These are phyloP conservation scores for Pichia sp. DNA, from an alignment of 1,139 yeast genomes.

Conservation along the genomic window DNA sequence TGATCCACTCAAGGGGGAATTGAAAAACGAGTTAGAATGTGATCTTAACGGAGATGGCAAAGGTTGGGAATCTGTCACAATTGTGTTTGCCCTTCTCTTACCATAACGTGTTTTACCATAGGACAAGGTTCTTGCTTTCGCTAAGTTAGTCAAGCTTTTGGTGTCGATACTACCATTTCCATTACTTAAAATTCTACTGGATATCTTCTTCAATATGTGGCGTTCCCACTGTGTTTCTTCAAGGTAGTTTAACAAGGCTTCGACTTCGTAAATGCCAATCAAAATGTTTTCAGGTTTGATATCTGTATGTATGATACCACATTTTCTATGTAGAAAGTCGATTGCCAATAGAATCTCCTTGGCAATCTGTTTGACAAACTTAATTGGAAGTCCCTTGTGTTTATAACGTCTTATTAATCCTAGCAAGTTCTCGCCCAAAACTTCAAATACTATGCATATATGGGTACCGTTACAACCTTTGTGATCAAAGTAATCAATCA, in stretches of 20 bases:
- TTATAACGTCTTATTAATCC: slow-evolving; percentile 63
- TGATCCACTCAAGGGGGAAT: slow-evolving; percentile 21
- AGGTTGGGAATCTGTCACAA: slow-evolving; percentile 61
- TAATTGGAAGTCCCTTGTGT: slow-evolving; percentile 69
- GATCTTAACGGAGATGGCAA: slow-evolving; percentile 39
- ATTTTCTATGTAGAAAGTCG: slow-evolving; percentile 75
- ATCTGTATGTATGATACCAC: slow-evolving; percentile 92
- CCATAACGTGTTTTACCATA: slow-evolving; percentile 36
- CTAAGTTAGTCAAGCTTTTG: slow-evolving; percentile 14
- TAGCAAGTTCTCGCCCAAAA: slow-evolving; percentile 74
- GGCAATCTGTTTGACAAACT: slow-evolving; percentile 74
- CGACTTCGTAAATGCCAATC: slow-evolving; percentile 74
- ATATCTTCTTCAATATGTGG: slow-evolving; percentile 28
- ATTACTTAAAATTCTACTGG: slow-evolving; percentile 22
- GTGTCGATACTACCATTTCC: slow-evolving; percentile 19
- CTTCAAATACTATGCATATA: slow-evolving; percentile 87
- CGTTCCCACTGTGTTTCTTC: slow-evolving; percentile 47
- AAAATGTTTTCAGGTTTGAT: slow-evolving; percentile 84
- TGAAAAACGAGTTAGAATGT: slow-evolving; percentile 28
- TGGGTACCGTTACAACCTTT: slow-evolving; percentile 79
- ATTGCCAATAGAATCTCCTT: slow-evolving; percentile 71
- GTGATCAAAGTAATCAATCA: slow-evolving; percentile 73
- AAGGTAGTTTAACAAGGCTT: slow-evolving; percentile 55
- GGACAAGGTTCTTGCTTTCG: slow-evolving; percentile 17
- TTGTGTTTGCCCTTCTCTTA: slow-evolving; percentile 56